phyloP scores from a whole-genome alignment of 441 rosid species.

The Gossypium lobatum region DNA sequence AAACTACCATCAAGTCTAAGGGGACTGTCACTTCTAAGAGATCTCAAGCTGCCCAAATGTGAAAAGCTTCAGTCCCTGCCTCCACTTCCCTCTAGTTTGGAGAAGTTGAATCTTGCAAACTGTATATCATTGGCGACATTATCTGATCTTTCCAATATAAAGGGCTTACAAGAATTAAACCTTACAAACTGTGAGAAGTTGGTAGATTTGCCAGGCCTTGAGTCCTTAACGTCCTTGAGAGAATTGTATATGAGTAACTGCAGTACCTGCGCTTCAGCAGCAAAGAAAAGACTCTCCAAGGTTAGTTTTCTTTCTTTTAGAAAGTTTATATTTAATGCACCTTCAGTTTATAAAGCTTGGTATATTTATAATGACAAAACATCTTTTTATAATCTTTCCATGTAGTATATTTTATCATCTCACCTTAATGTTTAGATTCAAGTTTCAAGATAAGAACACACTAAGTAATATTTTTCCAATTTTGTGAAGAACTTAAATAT shows the following conservation, averaged over 20 bases:
- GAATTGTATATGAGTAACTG: conserved; percentile 50
- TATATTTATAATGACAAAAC: too few species aligned
- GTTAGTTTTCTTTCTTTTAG: conserved; percentile 19
- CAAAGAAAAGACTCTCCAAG: conserved; percentile 49
- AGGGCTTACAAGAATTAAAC: conserved; percentile 31
- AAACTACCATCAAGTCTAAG: conserved; percentile 53
- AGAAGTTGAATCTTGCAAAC: conserved; percentile 30
- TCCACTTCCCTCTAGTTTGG: conserved; percentile 45
- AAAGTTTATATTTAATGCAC: too few species aligned
- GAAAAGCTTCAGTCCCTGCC: conserved; percentile 49
- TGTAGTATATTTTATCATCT: too few species aligned
- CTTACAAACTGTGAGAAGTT: conserved; percentile 52
- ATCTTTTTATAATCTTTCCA: too few species aligned
- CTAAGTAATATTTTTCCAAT: too few species aligned
- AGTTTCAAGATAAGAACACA: too few species aligned
- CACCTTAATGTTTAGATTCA: too few species aligned
- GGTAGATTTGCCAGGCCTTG: conserved; percentile 46
- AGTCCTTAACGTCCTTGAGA: conserved; percentile 34
- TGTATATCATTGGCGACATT: conserved; percentile 42
- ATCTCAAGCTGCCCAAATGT: conserved; percentile 39
- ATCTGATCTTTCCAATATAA: conserved; percentile 35
- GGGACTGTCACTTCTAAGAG: conserved; percentile 42
- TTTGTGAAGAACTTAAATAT: too few species aligned
- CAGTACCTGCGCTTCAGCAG: conserved; percentile 27
- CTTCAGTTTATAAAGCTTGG: too few species aligned